These are phyloP conservation scores for Tilletia setariae DNA, from an alignment of 1,284 basidiomycete genomes.

Conservation along the genomic window DNA sequence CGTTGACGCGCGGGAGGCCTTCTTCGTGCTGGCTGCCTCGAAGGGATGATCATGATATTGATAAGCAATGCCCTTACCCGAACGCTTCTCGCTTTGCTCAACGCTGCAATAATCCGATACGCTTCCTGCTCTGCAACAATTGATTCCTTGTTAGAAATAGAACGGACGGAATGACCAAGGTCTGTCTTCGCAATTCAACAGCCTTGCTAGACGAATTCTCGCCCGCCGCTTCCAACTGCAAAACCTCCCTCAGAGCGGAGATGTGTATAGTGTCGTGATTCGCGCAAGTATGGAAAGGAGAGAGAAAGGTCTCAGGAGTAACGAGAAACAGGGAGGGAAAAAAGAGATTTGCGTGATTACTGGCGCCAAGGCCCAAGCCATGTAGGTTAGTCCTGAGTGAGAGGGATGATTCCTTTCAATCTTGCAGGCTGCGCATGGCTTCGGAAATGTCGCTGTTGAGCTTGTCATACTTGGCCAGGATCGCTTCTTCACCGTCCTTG, in stretches of 20 bases:
- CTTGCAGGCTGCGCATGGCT: constrained; percentile 49
- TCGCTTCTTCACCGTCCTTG: constrained; percentile 52
- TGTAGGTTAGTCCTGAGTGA: background rate
- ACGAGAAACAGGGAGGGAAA: background rate
- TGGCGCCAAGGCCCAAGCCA: background rate
- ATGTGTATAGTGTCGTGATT: too few relatives aligned
- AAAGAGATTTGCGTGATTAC: background rate
- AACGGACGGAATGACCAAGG: too few relatives aligned
- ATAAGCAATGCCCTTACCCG: too few relatives aligned
- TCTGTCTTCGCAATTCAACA: too few relatives aligned
- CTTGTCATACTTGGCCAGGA: constrained; percentile 46
- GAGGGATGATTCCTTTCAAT: constrained; percentile 24
- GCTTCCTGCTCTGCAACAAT: too few relatives aligned
- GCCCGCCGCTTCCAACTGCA: too few relatives aligned
- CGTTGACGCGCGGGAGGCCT: constrained; percentile 45
- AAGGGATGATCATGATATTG: constrained; percentile 4
- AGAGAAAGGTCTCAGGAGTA: background rate
- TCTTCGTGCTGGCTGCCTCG: constrained; percentile 25
- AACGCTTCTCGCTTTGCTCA: too few relatives aligned
- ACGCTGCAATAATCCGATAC: too few relatives aligned
- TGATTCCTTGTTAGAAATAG: too few relatives aligned
- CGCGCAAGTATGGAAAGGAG: background rate
- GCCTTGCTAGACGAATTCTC: too few relatives aligned
- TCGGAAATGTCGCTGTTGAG: constrained; percentile 50
- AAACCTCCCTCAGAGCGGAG: too few relatives aligned